phyloP scores from a whole-genome alignment of 1,284 basidiomycete species.

The Veloboletus limbatus region DNA sequence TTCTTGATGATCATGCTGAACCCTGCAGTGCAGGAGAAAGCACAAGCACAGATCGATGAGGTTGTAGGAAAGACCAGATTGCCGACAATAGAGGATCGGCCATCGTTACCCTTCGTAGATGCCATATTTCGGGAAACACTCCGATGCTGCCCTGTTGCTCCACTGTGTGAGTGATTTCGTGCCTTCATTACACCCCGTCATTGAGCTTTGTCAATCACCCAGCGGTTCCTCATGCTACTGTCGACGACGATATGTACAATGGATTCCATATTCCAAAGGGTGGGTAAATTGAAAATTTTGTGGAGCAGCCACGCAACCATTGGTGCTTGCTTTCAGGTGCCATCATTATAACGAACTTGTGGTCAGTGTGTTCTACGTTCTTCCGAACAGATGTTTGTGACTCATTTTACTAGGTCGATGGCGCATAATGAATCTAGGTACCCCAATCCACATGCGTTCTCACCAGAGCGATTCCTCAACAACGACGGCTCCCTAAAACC shows the following conservation, averaged over 20 bases:
- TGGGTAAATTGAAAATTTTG: background rate
- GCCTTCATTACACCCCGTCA: background rate
- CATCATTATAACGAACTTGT: background rate
- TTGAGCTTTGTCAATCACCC: background rate
- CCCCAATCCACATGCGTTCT: background rate
- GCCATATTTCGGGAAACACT: too few species aligned
- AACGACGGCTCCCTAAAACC: too few species aligned
- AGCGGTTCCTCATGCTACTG: background rate
- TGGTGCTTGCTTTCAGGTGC: background rate
- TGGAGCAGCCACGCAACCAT: background rate
- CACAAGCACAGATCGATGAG: slow-evolving; percentile 10
- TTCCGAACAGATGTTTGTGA: background rate
- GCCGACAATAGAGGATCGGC: background rate
- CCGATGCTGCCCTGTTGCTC: background rate
- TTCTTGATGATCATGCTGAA: slow-evolving; percentile 7
- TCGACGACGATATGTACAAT: background rate
- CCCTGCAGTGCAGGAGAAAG: slow-evolving; percentile 4
- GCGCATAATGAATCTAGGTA: background rate
- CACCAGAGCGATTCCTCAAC: background rate
- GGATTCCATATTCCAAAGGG: background rate
- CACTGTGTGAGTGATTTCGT: background rate
- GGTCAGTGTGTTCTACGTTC: background rate
- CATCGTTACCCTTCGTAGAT: background rate
- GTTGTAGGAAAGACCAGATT: background rate
- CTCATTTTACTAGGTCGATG: background rate